Percentiles rank a stretch among this genome's conserved stretches.
These are phyloP conservation scores for Nidularia sp. DNA, from an alignment of 768 basidiomycete genomes.

Conservation along the genomic window DNA sequence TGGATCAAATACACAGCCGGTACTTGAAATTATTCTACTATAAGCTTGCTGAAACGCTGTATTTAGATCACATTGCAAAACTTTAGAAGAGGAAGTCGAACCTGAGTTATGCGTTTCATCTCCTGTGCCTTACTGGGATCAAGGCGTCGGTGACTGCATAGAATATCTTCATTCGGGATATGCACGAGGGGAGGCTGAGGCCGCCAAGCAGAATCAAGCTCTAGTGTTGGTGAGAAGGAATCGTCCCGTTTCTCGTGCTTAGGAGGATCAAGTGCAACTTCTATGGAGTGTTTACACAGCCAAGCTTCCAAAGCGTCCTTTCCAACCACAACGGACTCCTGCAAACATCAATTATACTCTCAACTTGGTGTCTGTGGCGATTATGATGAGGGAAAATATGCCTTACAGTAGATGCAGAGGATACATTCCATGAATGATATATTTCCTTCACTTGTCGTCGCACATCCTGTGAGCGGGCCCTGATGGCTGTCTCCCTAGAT, in stretches of 20 bases:
- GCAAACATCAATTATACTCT: background rate
- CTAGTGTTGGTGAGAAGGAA: background rate
- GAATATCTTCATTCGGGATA: slow-evolving; percentile 40
- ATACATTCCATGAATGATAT: slow-evolving; percentile 58
- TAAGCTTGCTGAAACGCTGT: slow-evolving; percentile 34
- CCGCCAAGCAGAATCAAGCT: background rate
- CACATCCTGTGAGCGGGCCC: slow-evolving; percentile 41
- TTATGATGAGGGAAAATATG: background rate
- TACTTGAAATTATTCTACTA: slow-evolving; percentile 34
- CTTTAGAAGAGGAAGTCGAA: slow-evolving; percentile 16
- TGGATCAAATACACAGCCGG: slow-evolving; percentile 46
- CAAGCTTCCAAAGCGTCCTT: slow-evolving; percentile 58
- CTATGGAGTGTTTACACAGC: slow-evolving; percentile 41
- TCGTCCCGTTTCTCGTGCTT: background rate
- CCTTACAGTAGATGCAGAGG: slow-evolving; percentile 44
- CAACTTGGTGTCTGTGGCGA: background rate
- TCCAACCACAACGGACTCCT: slow-evolving; percentile 59
- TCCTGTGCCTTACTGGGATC: slow-evolving; percentile 54
- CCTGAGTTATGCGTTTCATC: slow-evolving; percentile 69
- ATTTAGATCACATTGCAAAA: background rate
- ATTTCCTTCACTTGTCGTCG: slow-evolving; percentile 54
- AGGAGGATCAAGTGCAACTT: slow-evolving; percentile 13
- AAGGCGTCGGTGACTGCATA: slow-evolving; percentile 59
- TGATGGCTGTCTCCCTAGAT: slow-evolving; percentile 38
- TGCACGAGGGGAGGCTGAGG: slow-evolving; percentile 8